Percentiles rank a stretch among this genome's conserved stretches.
phyloP scores from a whole-genome alignment of 768 basidiomycete species.

The Auriculariales sp. region DNA sequence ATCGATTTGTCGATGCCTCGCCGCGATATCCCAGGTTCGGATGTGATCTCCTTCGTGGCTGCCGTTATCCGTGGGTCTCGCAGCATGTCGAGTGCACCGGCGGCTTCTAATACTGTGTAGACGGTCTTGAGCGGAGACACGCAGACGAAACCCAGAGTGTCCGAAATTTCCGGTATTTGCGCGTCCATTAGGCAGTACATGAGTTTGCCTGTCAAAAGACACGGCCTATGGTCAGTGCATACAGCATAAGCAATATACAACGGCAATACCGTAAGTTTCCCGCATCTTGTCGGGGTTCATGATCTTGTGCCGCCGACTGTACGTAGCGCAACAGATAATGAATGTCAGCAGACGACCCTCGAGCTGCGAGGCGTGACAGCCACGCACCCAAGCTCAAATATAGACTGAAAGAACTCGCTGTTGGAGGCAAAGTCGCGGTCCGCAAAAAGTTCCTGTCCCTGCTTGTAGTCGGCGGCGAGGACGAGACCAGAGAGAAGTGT shows the following conservation, averaged over 20 bases:
- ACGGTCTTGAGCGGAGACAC: conserved; percentile 69
- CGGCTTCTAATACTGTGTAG: conserved; percentile 46
- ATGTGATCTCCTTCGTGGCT: conserved; percentile 72
- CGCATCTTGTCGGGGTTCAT: conserved; percentile 92
- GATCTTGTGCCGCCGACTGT: conserved; percentile 59
- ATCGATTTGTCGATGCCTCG: conserved; percentile 78
- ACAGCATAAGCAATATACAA: conserved; percentile 75
- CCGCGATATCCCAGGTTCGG: conserved; percentile 45
- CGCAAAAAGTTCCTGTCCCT: conserved; percentile 73
- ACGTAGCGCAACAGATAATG: not conserved
- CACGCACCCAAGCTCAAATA: conserved; percentile 56
- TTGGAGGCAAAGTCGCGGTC: conserved; percentile 73
- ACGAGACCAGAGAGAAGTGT: conserved; percentile 77
- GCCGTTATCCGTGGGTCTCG: conserved; percentile 61
- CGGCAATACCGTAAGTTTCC: conserved; percentile 73
- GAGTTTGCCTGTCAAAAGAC: not conserved
- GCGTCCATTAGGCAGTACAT: conserved; percentile 38
- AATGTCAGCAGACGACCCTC: not conserved
- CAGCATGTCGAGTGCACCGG: conserved; percentile 50
- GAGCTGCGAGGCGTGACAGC: not conserved
- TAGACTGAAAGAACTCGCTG: conserved; percentile 60
- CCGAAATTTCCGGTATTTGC: conserved; percentile 68
- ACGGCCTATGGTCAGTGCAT: not conserved
- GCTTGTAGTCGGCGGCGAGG: conserved; percentile 73
- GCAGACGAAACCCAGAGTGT: conserved; percentile 66